Evolutionary conservation across 148 eudicot genomes (phyloP), one percentile per base, ranked within the genome.

Genomic region (Persicaria maculosa): DNA sequence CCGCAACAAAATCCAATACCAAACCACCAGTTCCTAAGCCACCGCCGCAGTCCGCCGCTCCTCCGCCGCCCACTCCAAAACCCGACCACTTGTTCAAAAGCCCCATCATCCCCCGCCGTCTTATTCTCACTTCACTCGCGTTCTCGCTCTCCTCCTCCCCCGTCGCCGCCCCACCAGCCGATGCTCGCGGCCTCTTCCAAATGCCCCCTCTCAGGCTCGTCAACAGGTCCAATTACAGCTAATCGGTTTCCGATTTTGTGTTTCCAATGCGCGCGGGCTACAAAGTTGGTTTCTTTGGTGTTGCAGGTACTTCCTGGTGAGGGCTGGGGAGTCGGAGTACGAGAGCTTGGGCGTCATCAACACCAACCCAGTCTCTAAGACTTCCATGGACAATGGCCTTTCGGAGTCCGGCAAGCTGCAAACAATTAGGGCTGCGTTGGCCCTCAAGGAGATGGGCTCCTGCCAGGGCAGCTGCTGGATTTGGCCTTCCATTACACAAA

Each of bases 401-500:
- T 95, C 99, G 50, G 88, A 85, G 72, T 81, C 44, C 44, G 99
- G 99, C 46, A 89, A 85, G 81, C 84, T 82, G 64, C 97, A 95
- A 83, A 83, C 90, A 1, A 81, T 95, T 43, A 89, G 67, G 72
- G 92, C 97, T 9, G 97, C 96, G 59, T 74, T 92, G 50, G 85
- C 76, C 12, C 75, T 95, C 79, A 84, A 82, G 84, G 76, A 80
- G 62, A 80, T 90, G 87, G 88, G 83, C 71, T 96, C 97, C 71
- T 95, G 99, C 84, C 94, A 89, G 17, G 83, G 80, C 9, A 95
- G 83, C 77, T 95, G 96, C 55, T 95, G 99, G 99, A 90, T 95
- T 78, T 95, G 99, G 99, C 99, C 99, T 89, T 90, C 97, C 9
- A 95, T 95, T 54, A 95, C 99, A 61, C 99, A 95, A 80, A 82